These are phyloP conservation scores for Piromyces finnis DNA, from an alignment of 192 early-diverging fungal genomes.

Conservation along the genomic window DNA sequence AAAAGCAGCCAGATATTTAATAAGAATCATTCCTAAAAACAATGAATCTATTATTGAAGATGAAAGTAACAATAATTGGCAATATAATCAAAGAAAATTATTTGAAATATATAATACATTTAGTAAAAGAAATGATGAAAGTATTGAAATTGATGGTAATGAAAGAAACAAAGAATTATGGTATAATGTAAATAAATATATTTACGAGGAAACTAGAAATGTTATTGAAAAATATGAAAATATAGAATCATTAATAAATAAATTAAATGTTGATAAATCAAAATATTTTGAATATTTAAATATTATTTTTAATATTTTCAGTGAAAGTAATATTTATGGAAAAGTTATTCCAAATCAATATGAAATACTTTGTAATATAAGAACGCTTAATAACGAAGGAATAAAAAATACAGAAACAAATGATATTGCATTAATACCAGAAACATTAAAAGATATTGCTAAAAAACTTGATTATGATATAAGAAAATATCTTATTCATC, in stretches of 20 bases:
- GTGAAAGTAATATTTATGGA: no score
- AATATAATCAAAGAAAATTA: neutral
- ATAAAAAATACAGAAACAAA: neutral
- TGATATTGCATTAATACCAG: neutral
- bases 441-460: neutral
- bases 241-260: neutral
- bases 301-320: neutral
- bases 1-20: neutral
- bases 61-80: no score
- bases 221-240: neutral
- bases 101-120: neutral
- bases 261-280: no score
- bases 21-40: neutral
- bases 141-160: neutral
- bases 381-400: neutral
- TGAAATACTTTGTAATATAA: neutral
- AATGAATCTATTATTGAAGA: no score
- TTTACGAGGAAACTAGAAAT: neutral
- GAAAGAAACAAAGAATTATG: neutral
- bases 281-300: neutral
- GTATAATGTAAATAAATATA: neutral
- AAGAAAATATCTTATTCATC: neutral
- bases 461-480: neutral
- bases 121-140: neutral
- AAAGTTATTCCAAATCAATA: neutral